Percentiles rank a stretch among this genome's conserved stretches.
Evolutionary conservation across 371 early-diverging fungal species (phyloP).

Genomic region (Mortierella sp.): DNA sequence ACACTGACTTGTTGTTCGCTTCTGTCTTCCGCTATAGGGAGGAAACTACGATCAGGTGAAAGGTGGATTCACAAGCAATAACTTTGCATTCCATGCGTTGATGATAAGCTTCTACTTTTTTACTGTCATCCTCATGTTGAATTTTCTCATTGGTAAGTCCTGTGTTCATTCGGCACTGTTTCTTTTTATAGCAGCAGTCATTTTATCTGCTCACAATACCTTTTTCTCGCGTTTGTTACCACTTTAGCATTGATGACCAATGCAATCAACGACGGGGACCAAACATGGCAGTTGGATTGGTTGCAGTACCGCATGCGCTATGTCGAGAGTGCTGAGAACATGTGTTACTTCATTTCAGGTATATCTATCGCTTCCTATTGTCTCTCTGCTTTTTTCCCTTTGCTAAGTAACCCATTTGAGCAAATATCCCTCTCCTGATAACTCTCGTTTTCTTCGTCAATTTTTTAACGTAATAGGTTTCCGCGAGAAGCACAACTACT

Average conservation of each 20-base stretch:
- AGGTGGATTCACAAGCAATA: neutral
- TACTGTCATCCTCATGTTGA: slow-evolving; percentile 32
- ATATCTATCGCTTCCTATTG: neutral
- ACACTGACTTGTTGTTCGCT: no score
- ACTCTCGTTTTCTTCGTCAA: no score
- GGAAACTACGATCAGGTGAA: neutral
- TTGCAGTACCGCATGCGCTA: neutral
- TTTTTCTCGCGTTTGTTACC: neutral
- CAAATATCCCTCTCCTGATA: no score
- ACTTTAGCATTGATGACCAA: slow-evolving; percentile 10
- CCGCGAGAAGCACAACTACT: slow-evolving; percentile 10
- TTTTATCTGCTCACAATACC: no score
- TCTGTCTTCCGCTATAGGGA: neutral
- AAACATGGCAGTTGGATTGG: slow-evolving; percentile 5
- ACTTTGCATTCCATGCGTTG: slow-evolving; percentile 16
- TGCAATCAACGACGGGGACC: slow-evolving; percentile 1
- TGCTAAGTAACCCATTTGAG: neutral
- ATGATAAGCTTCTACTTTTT: slow-evolving; percentile 34
- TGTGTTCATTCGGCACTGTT: neutral
- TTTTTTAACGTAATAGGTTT: no score
- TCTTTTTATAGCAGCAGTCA: no score
- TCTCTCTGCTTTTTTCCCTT: neutral
- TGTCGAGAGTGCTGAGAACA: slow-evolving; percentile 19
- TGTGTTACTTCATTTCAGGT: slow-evolving; percentile 17
- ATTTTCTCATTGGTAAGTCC: slow-evolving; percentile 29